phyloP scores from a whole-genome alignment of 495 filamentous ascomycete genomes.

The Neurospora cerealis region DNA sequence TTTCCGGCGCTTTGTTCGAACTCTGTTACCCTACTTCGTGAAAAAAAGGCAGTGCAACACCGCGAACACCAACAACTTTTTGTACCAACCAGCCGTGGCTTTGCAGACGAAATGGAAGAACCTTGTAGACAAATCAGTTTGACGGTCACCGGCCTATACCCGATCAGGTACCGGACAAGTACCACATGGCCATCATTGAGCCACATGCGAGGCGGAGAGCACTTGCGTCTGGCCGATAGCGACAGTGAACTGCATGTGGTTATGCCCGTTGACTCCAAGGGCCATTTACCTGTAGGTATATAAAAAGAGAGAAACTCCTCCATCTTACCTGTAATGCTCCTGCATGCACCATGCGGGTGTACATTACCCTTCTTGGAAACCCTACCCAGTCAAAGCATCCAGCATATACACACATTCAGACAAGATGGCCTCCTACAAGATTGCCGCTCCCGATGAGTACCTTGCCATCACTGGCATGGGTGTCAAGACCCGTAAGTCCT shows the following conservation, averaged over 20 bases:
- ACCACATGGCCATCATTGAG: not conserved
- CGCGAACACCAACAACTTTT: not conserved
- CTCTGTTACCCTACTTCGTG: not conserved
- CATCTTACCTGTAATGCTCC: not conserved
- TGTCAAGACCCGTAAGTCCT: slow-evolving; percentile 37
- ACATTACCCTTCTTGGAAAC: not conserved
- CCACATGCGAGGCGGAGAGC: not conserved
- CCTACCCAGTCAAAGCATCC: not conserved
- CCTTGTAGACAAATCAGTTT: not conserved
- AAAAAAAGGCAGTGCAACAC: not conserved
- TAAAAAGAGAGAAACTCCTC: not conserved
- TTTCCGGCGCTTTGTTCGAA: not conserved
- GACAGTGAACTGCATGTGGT: not conserved
- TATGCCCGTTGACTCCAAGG: not conserved
- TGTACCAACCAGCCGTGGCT: not conserved
- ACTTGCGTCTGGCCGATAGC: not conserved
- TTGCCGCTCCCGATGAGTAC: slow-evolving; percentile 48
- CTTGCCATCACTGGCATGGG: slow-evolving; percentile 74
- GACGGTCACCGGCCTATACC: not conserved
- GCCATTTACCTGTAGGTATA: not conserved
- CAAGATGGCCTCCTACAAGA: slow-evolving; percentile 35
- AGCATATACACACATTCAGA: not conserved
- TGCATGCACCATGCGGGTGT: too few relatives aligned
- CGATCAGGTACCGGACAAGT: not conserved
- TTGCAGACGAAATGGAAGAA: not conserved